These are phyloP conservation scores for Triticum monococcum DNA, from an alignment of 176 grass and related monocot species.

Conservation along the genomic window DNA sequence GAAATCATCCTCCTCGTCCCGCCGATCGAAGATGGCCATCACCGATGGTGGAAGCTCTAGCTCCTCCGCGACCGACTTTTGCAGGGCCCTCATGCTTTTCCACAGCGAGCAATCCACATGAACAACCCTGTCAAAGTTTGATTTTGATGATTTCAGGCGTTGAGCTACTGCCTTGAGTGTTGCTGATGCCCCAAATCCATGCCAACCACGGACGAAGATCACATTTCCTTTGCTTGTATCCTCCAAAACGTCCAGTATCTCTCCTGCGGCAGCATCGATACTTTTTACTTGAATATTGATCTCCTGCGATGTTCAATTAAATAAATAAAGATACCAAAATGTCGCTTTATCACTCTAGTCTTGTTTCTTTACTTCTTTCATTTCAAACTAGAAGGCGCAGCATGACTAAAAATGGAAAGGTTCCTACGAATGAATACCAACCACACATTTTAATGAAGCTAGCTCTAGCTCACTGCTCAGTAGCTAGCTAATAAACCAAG, in stretches of 20 bases:
- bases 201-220: not conserved
- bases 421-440: not conserved
- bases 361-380: not conserved
- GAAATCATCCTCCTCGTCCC: not conserved
- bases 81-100: not conserved
- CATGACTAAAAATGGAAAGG: not conserved
- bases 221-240: not conserved
- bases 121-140: not conserved
- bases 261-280: not conserved
- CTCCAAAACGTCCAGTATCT: not conserved
- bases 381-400: not conserved
- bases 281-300: not conserved
- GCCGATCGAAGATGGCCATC: not conserved
- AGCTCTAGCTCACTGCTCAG: not conserved
- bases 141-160: not conserved
- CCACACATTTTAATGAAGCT: not conserved
- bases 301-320: not conserved
- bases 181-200: not conserved
- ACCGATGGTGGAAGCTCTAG: not conserved
- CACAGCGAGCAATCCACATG: not conserved
- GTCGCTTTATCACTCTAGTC: not conserved
- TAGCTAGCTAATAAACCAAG: not conserved
- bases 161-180: not conserved
- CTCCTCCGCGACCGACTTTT: not conserved
- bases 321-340: not conserved